Conservation (phyloP, 441 rosid species). For the Syzygium syzygioides region DNA sequence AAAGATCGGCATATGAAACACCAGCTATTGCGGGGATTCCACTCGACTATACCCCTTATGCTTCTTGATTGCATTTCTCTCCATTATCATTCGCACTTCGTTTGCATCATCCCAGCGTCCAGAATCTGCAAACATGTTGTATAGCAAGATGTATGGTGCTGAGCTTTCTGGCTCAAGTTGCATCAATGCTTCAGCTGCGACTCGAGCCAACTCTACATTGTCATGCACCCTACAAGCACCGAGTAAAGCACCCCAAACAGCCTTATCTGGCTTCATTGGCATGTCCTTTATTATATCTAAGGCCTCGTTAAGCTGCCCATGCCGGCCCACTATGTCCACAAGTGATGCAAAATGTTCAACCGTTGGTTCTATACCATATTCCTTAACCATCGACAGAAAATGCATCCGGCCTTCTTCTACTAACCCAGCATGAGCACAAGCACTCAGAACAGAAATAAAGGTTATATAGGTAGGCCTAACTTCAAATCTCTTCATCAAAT, state of each 20-base stretch:
- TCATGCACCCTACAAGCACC: conserved; percentile 62
- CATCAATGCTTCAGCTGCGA: conserved; percentile 52
- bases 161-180: conserved; percentile 58
- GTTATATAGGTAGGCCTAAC: conserved; percentile 56
- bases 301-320: conserved; percentile 57
- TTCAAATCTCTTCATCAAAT: conserved; percentile 35
- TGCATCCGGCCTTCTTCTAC: conserved; percentile 46
- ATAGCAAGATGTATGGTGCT: conserved; percentile 53
- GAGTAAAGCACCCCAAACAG: conserved; percentile 65
- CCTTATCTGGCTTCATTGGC: conserved; percentile 49
- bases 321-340: conserved; percentile 50
- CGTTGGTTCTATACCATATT: conserved; percentile 45
- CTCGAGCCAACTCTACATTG: conserved; percentile 41
- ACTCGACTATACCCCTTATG: conserved; percentile 47
- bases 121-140: conserved; percentile 51
- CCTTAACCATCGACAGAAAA: conserved; percentile 40
- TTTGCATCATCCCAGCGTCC: conserved; percentile 52
- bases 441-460: conserved; percentile 55
- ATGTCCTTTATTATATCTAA: conserved; percentile 40
- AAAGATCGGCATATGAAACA: background rate
- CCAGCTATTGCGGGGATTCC: background rate
- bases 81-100: conserved; percentile 44
- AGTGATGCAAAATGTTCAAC: conserved; percentile 61
- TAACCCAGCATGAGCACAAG: conserved; percentile 62
- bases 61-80: conserved; percentile 41